Conservation (phyloP, 2,329 filamentous ascomycete genomes). For the Dryadomyces sulphureus region DNA sequence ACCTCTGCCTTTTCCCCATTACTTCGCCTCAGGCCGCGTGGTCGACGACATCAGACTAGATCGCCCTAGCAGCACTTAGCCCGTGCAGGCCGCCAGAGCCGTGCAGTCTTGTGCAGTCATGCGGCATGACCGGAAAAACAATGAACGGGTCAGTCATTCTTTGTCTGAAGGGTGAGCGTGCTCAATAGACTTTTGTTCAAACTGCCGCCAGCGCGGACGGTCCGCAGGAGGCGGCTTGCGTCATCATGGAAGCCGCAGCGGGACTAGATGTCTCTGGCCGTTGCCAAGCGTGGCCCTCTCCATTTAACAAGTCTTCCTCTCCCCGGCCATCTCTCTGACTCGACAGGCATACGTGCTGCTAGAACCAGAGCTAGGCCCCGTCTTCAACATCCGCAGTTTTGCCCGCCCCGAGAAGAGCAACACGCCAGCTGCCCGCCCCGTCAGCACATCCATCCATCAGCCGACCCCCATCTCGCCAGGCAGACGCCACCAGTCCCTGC, state of each 20-base stretch:
- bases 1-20: no score
- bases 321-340: not conserved
- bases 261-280: not conserved
- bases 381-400: not conserved
- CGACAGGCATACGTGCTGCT: not conserved
- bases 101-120: not conserved
- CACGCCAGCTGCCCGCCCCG: no score
- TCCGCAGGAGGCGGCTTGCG: not conserved
- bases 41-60: no score
- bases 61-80: no score
- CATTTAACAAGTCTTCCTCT: not conserved
- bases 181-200: no score
- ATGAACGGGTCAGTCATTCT: slow-evolving; percentile 9
- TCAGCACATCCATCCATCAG: slow-evolving; percentile 18
- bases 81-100: no score
- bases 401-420: no score
- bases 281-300: not conserved
- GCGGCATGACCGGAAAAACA: slow-evolving; percentile 6
- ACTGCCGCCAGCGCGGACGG: no score
- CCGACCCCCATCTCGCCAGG: slow-evolving; percentile 25
- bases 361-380: no score
- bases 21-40: no score
- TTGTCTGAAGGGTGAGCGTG: not conserved
- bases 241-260: not conserved
- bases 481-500: slow-evolving; percentile 17